These are phyloP conservation scores for Nymphaea colorata DNA, from an alignment of 164 flowering plant species.

Conservation along the genomic window DNA sequence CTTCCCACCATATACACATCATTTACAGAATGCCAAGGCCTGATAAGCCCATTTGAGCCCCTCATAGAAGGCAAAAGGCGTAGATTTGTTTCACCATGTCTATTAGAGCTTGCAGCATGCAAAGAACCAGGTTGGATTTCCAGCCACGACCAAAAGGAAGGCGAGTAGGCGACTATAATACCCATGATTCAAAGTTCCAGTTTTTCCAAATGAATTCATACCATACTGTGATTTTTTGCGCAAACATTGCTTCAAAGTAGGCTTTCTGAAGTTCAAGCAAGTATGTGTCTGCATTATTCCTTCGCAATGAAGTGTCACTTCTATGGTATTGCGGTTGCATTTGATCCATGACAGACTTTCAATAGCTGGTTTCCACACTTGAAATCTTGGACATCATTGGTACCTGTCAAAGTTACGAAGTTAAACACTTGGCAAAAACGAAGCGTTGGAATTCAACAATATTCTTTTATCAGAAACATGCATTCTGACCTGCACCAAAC, in stretches of 20 bases:
- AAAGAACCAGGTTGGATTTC: background rate
- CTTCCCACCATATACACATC: slow-evolving; percentile 34
- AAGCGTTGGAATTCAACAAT: no score
- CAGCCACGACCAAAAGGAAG: background rate
- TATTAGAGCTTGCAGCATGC: slow-evolving; percentile 9
- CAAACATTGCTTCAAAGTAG: slow-evolving; percentile 37
- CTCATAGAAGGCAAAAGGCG: slow-evolving; percentile 49
- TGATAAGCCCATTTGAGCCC: slow-evolving; percentile 53
- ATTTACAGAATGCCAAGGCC: slow-evolving; percentile 47
- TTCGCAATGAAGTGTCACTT: slow-evolving; percentile 48
- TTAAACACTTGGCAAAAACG: slow-evolving; percentile 14
- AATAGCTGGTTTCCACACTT: no score
- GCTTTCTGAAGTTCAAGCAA: slow-evolving; percentile 58
- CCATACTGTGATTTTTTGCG: slow-evolving; percentile 44
- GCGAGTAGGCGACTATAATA: background rate
- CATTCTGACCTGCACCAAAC: slow-evolving; percentile 36
- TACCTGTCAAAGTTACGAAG: slow-evolving; percentile 28
- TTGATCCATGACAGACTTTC: slow-evolving; percentile 38
- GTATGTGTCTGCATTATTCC: slow-evolving; percentile 41
- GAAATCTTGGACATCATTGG: slow-evolving; percentile 39
- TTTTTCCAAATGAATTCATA: slow-evolving; percentile 32
- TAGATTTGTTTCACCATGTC: slow-evolving; percentile 52
- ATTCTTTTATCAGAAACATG: no score
- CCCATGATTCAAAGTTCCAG: slow-evolving; percentile 23
- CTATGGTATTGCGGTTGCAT: slow-evolving; percentile 47